A percentile compares a stretch with the other conserved stretches of the same genome.
phyloP scores from a whole-genome alignment of 345 rosid species.

The Boechera retrofracta region DNA sequence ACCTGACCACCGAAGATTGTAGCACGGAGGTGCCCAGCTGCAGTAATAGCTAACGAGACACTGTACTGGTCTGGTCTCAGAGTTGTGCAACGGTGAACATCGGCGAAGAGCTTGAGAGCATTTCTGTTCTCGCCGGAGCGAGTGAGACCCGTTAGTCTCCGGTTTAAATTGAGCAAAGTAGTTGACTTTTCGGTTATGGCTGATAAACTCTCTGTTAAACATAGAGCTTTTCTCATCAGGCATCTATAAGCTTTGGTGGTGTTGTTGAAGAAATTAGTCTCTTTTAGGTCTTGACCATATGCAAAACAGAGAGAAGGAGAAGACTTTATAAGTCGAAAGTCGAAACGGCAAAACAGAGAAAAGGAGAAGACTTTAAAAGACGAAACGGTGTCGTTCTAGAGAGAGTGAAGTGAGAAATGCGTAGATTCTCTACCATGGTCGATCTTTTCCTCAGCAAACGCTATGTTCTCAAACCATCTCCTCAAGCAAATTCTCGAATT shows the following conservation, averaged over 20 bases:
- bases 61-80: constrained; percentile 70
- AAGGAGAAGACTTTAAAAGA: constrained; percentile 14
- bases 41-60: constrained; percentile 62
- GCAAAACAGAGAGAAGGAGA: neutral
- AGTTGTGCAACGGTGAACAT: constrained; percentile 48
- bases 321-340: constrained; percentile 2
- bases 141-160: constrained; percentile 50
- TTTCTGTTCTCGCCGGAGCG: constrained; percentile 53
- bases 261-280: neutral
- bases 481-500: constrained; percentile 15
- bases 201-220: constrained; percentile 31
- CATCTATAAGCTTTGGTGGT: constrained; percentile 27
- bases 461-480: constrained; percentile 22
- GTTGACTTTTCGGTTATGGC: constrained; percentile 30
- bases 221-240: constrained; percentile 42
- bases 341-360: constrained; percentile 9
- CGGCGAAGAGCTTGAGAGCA: constrained; percentile 60
- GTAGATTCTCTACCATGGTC: constrained; percentile 18
- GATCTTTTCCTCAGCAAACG: constrained; percentile 25
- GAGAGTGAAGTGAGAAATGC: constrained; percentile 35
- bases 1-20: constrained; percentile 55
- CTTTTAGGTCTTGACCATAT: constrained; percentile 9
- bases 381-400: constrained; percentile 16
- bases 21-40: constrained; percentile 59
- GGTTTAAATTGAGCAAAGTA: constrained; percentile 57